Evolutionary conservation across 1,284 basidiomycete genomes (phyloP).

Genomic region (Apiotrichum gracile): DNA sequence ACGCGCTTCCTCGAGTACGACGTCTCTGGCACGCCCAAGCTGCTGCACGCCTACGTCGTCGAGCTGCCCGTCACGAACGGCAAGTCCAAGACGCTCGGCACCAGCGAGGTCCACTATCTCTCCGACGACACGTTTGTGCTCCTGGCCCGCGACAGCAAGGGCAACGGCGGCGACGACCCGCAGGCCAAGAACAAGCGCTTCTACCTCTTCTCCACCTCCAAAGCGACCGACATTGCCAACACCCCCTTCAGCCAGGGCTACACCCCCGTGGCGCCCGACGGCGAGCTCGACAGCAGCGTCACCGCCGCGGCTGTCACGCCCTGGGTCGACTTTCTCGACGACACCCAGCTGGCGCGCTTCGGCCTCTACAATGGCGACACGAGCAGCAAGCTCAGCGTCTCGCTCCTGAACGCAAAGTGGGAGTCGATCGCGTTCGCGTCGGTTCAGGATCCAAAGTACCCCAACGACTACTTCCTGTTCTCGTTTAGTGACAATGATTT

Average conservation of each 20-base stretch:
- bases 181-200: slow-evolving; percentile 32
- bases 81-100: slow-evolving; percentile 35
- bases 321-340: slow-evolving; percentile 36
- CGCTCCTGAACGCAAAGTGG: slow-evolving; percentile 62
- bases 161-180: slow-evolving; percentile 27
- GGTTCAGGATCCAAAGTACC: slow-evolving; percentile 51
- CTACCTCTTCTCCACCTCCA: slow-evolving; percentile 28
- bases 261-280: slow-evolving; percentile 33
- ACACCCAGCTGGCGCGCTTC: slow-evolving; percentile 34
- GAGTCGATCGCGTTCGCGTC: slow-evolving; percentile 61
- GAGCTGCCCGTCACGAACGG: slow-evolving; percentile 35
- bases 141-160: slow-evolving; percentile 44
- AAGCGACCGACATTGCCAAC: slow-evolving; percentile 38
- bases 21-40: slow-evolving; percentile 20
- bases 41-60: slow-evolving; percentile 35
- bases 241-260: slow-evolving; percentile 32
- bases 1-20: slow-evolving; percentile 32
- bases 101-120: slow-evolving; percentile 30
- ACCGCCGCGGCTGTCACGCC: slow-evolving; percentile 26
- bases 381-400: slow-evolving; percentile 41
- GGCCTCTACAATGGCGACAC: slow-evolving; percentile 29
- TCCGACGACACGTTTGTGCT: slow-evolving; percentile 32
- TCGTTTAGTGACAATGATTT: slow-evolving; percentile 63
- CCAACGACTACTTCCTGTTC: slow-evolving; percentile 64
- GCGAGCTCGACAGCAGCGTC: slow-evolving; percentile 27